Percentiles rank a stretch among this genome's conserved stretches.
These are phyloP conservation scores for Suhomyces panamericanus DNA, from an alignment of 1,139 yeast genomes.

Conservation along the genomic window DNA sequence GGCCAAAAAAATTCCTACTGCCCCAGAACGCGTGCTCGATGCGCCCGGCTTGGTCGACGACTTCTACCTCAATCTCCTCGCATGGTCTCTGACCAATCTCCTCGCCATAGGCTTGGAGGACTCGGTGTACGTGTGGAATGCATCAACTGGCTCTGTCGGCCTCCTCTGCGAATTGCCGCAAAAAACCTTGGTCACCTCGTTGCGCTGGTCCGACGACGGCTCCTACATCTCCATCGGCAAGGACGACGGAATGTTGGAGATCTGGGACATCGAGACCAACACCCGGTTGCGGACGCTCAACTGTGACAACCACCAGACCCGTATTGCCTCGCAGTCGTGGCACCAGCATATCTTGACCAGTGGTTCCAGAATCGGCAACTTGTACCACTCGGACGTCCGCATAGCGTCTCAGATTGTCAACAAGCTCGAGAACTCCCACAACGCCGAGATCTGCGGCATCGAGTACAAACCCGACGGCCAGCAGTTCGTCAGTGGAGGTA, in stretches of 20 bases:
- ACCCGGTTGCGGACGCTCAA: slow-evolving; percentile 76
- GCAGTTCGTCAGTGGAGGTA: slow-evolving; percentile 91
- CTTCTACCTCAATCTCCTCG: slow-evolving; percentile 80
- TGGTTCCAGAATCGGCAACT: slow-evolving; percentile 81
- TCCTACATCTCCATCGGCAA: slow-evolving; percentile 82
- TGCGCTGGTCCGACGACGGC: slow-evolving; percentile 92
- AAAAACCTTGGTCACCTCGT: slow-evolving; percentile 62
- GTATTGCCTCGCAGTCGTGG: slow-evolving; percentile 90
- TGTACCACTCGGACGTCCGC: slow-evolving; percentile 92
- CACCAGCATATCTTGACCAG: slow-evolving; percentile 74
- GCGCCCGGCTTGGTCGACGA: slow-evolving; percentile 96
- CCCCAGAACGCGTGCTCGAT: slow-evolving; percentile 91
- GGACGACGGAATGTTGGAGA: slow-evolving; percentile 82
- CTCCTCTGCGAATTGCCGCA: slow-evolving; percentile 60
- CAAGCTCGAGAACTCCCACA: slow-evolving; percentile 54
- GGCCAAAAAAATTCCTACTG: slow-evolving; percentile 74
- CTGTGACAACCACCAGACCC: slow-evolving; percentile 57
- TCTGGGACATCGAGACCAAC: slow-evolving; percentile 89
- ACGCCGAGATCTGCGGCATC: slow-evolving; percentile 91
- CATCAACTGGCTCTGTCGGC: slow-evolving; percentile 77
- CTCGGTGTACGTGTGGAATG: slow-evolving; percentile 91
- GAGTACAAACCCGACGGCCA: slow-evolving; percentile 83
- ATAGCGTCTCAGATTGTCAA: slow-evolving; percentile 73
- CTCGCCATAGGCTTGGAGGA: slow-evolving; percentile 89
- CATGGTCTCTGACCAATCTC: slow-evolving; percentile 84